Conservation (phyloP, 495 filamentous ascomycete genomes). For the Pseudevernia furfuracea region DNA sequence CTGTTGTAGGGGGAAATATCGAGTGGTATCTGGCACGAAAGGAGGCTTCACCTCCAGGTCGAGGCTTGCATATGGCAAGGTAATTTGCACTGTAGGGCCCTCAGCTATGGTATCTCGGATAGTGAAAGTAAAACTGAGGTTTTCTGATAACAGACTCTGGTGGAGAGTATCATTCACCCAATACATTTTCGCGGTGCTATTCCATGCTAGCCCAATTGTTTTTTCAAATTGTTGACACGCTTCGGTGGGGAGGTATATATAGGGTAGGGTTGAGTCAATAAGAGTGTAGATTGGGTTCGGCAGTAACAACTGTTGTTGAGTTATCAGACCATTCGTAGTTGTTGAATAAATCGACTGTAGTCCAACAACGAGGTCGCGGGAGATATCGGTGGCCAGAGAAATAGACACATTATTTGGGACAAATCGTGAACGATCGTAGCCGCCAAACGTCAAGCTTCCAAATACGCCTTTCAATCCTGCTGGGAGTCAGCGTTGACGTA, state of each 20-base stretch:
- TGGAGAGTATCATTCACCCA: conserved; percentile 42
- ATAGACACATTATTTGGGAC: conserved; percentile 42
- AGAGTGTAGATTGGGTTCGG: conserved; percentile 29
- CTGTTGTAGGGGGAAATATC: conserved; percentile 47
- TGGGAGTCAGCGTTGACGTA: conserved; percentile 13
- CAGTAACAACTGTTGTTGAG: conserved; percentile 4
- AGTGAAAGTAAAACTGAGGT: conserved; percentile 44
- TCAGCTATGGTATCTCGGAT: conserved; percentile 36
- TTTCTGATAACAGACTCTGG: conserved; percentile 35
- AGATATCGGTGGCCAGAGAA: conserved; percentile 41
- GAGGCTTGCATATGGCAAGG: conserved; percentile 47
- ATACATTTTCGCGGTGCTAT: conserved; percentile 39
- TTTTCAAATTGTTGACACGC: conserved; percentile 48
- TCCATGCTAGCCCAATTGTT: conserved; percentile 42
- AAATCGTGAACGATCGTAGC: conserved; percentile 48
- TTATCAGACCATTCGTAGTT: conserved; percentile 20
- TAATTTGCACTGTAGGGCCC: conserved; percentile 39
- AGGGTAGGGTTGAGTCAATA: conserved; percentile 49
- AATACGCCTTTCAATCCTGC: conserved; percentile 40
- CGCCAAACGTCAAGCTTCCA: conserved; percentile 48
- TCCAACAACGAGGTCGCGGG: conserved; percentile 45
- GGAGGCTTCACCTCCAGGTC: conserved; percentile 40
- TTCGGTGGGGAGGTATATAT: conserved; percentile 46
- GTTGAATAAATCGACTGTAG: conserved; percentile 39
- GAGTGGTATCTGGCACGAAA: conserved; percentile 25